Evolutionary conservation across 495 filamentous ascomycete genomes (phyloP), one percentile per base, ranked within the genome.

Genomic region (Aspergillus nanangensis): DNA sequence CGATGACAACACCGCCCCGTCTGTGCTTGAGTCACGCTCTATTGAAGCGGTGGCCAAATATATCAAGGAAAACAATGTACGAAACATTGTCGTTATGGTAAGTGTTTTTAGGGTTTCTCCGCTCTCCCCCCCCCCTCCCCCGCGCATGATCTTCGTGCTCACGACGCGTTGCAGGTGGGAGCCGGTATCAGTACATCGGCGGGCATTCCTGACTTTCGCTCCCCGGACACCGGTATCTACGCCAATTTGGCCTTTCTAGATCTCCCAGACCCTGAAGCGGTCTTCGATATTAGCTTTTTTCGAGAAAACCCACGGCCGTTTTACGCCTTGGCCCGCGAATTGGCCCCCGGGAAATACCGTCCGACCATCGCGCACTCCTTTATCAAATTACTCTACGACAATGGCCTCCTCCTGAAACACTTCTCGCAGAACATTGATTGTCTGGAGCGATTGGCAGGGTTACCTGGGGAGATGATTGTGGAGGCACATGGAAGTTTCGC

Each of bases 381-480:
- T 57, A 80, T 96, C 47, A 77, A 79, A 8, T 55, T 86, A 23
- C 79, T 96, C 11, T 75, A 88, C 24, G 70, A 86, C 36, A 93
- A 91, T 67, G 80, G 81, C 4, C 69, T 90, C 23, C 70, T 98
- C 11, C 67, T 87, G 52, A 92, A 89, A 69, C 76, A 90, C 32
- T 98, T 96, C 67, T 95, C 94, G 4, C 93, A 98, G 63, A 98
- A 98, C 61, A 96, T 98, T 56, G 93, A 98, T 69, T 90, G 87
- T 56, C 76, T 98, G 18, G 93, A 98, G 66, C 81, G 92, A 24
- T 75, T 80, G 53, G 94, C 93, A 8, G 93, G 93, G 34, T 78
- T 98, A 13, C 87, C 90, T 0, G 73, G 70, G 0, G 80, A 93
- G 4, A 78, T 78, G 65, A 89, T 98, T 42, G 73, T 97, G 18